These are phyloP conservation scores for Metarhizium rileyi DNA, from an alignment of 2,329 filamentous ascomycete species.

Conservation along the genomic window DNA sequence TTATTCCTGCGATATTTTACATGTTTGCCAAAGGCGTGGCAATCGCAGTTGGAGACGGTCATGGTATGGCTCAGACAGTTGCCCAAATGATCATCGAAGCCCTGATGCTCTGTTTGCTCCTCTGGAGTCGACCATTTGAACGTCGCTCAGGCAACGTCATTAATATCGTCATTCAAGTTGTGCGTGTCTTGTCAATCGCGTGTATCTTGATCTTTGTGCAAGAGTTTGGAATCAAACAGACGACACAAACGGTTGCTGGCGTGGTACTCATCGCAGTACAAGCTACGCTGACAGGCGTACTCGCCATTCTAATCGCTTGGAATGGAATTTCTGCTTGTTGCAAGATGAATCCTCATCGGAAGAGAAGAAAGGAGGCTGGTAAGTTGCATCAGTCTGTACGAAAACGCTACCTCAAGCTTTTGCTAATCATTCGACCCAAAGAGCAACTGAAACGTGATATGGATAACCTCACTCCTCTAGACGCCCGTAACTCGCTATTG, in stretches of 20 bases:
- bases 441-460: slow-evolving; percentile 69
- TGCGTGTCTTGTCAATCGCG: slow-evolving; percentile 77
- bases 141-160: slow-evolving; percentile 83
- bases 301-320: slow-evolving; percentile 80
- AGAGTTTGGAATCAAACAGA: slow-evolving; percentile 79
- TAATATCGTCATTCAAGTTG: slow-evolving; percentile 84
- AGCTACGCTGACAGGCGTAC: slow-evolving; percentile 66
- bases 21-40: slow-evolving; percentile 82
- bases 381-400: slow-evolving; percentile 30
- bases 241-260: slow-evolving; percentile 87
- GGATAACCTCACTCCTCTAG: slow-evolving; percentile 76
- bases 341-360: slow-evolving; percentile 83
- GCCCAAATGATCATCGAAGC: slow-evolving; percentile 75
- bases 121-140: slow-evolving; percentile 82
- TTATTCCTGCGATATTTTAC: slow-evolving; percentile 81
- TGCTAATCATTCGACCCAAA: slow-evolving; percentile 22
- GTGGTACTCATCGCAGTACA: slow-evolving; percentile 92
- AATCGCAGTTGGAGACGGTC: slow-evolving; percentile 74
- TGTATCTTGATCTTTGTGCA: slow-evolving; percentile 93
- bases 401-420: not conserved
- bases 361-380: slow-evolving; percentile 82
- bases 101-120: slow-evolving; percentile 65
- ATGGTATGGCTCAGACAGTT: slow-evolving; percentile 72
- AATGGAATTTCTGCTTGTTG: slow-evolving; percentile 78
- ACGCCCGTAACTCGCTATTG: slow-evolving; percentile 78